These are phyloP conservation scores for Stentor coeruleus DNA, from an alignment of 73 alveolate genomes.

Conservation along the genomic window DNA sequence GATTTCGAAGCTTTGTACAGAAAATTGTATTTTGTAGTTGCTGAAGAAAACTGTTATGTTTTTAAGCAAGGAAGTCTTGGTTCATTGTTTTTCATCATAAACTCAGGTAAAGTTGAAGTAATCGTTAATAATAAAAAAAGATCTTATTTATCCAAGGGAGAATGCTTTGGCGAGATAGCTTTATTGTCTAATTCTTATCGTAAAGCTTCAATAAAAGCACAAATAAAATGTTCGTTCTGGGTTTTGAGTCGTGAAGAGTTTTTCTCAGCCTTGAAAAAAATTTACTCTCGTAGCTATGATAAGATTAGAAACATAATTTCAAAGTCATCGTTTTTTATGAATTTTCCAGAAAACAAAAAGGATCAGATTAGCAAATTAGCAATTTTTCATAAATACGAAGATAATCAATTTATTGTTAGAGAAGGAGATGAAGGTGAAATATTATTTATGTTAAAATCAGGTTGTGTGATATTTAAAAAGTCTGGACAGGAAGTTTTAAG, in stretches of 20 bases:
- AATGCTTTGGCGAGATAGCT: background rate
- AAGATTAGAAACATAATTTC: background rate
- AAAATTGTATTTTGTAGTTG: background rate
- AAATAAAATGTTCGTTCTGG: background rate
- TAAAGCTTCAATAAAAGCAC: background rate
- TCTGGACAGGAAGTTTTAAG: background rate
- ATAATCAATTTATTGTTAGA: background rate
- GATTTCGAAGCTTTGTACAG: background rate
- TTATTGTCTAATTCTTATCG: background rate
- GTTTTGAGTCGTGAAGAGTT: background rate
- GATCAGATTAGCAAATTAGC: background rate
- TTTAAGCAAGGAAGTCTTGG: background rate
- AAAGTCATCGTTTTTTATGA: background rate
- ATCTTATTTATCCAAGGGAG: background rate
- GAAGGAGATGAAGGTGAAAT: background rate
- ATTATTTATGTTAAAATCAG: background rate
- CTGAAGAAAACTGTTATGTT: background rate
- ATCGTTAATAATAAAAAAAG: background rate
- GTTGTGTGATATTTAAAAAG: background rate
- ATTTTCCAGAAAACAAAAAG: background rate
- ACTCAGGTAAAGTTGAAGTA: background rate
- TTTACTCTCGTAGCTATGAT: background rate
- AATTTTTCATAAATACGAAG: background rate
- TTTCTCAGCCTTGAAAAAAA: background rate
- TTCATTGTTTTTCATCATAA: too few species aligned